These are phyloP conservation scores for Cucurbita argyrosperma DNA, from an alignment of 306 rosid species.

Conservation along the genomic window DNA sequence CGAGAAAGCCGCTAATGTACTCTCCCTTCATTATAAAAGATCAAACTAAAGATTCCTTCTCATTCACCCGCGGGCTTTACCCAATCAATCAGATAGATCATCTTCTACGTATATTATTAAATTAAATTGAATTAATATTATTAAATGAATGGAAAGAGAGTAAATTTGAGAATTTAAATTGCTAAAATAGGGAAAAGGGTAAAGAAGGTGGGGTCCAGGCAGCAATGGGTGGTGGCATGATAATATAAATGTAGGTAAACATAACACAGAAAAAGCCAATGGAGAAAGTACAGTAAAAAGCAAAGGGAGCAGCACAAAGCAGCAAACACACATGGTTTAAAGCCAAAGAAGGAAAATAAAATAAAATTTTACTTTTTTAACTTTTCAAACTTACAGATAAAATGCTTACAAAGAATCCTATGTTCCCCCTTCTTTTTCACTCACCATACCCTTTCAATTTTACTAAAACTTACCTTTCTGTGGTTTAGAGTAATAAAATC, in stretches of 20 bases:
- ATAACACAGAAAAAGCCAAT: not conserved
- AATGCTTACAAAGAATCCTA: not conserved
- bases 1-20: too few relatives aligned
- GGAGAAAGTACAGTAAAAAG: not conserved
- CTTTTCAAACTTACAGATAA: not conserved
- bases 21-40: too few relatives aligned
- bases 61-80: too few relatives aligned
- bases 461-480: too few relatives aligned
- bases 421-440: too few relatives aligned
- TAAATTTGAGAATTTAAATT: not conserved
- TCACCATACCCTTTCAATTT: too few relatives aligned
- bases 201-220: not conserved
- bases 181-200: not conserved
- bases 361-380: not conserved
- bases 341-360: not conserved
- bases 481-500: too few relatives aligned
- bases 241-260: not conserved
- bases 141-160: too few relatives aligned
- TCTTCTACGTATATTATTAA: too few relatives aligned
- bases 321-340: not conserved
- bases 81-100: too few relatives aligned
- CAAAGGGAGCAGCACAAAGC: not conserved
- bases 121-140: too few relatives aligned
- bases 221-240: not conserved
- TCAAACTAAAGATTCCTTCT: too few relatives aligned